phyloP scores from a whole-genome alignment of 257 asterid genomes.

The Cordia subcordata region DNA sequence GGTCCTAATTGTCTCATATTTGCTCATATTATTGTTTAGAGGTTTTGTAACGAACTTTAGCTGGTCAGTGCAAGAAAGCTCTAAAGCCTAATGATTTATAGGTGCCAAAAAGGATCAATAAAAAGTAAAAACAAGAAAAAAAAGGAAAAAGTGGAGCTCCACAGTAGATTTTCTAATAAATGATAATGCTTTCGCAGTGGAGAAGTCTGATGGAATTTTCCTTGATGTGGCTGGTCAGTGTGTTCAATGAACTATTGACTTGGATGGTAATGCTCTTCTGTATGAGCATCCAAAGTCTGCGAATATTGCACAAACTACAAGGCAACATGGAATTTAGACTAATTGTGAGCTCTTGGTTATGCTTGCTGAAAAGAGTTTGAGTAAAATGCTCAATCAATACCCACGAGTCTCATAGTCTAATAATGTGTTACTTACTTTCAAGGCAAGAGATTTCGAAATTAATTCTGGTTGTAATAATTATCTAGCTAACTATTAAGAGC shows the following conservation, averaged over 20 bases:
- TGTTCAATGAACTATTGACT: slow-evolving; percentile 21
- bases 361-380: too few relatives aligned
- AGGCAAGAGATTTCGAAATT: too few relatives aligned
- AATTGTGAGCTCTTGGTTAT: background rate
- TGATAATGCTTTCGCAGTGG: slow-evolving; percentile 9
- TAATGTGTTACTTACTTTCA: too few relatives aligned
- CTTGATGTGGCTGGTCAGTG: slow-evolving; percentile 16
- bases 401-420: too few relatives aligned
- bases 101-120: slow-evolving; percentile 22
- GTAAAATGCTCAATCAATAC: too few relatives aligned
- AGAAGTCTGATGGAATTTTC: slow-evolving; percentile 31
- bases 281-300: slow-evolving; percentile 24
- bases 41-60: background rate
- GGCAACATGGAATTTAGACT: slow-evolving; percentile 12
- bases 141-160: slow-evolving; percentile 16
- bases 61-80: slow-evolving; percentile 20
- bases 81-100: slow-evolving; percentile 37
- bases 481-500: too few relatives aligned
- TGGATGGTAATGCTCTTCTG: slow-evolving; percentile 28
- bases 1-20: background rate
- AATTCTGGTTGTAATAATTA: too few relatives aligned
- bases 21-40: slow-evolving; percentile 24
- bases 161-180: slow-evolving; percentile 17
- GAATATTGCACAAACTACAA: slow-evolving; percentile 21
- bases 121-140: slow-evolving; percentile 5